A percentile compares a stretch with the other conserved stretches of the same genome.
phyloP scores from a whole-genome alignment of 768 basidiomycete genomes.

The Amanita inopinata region DNA sequence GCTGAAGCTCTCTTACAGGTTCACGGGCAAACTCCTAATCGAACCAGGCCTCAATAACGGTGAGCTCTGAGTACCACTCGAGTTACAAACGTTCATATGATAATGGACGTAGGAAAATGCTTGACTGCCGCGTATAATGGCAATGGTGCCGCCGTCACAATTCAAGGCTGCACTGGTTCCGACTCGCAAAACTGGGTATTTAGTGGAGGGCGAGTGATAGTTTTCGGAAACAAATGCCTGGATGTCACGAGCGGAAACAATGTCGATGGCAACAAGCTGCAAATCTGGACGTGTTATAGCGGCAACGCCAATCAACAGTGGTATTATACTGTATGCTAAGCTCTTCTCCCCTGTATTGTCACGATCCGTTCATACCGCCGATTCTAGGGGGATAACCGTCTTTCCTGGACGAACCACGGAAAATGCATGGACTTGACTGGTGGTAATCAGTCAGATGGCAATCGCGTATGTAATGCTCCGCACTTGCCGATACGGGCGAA shows the following conservation, averaged over 20 bases:
- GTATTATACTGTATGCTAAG: slow-evolving; percentile 32
- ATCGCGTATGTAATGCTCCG: slow-evolving; percentile 22
- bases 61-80: slow-evolving; percentile 13
- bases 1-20: slow-evolving; percentile 18
- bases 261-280: slow-evolving; percentile 36
- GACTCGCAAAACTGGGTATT: slow-evolving; percentile 42
- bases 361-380: too few species aligned
- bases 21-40: slow-evolving; percentile 31
- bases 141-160: slow-evolving; percentile 37
- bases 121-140: slow-evolving; percentile 39
- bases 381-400: slow-evolving; percentile 24
- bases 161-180: slow-evolving; percentile 35
- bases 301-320: slow-evolving; percentile 37
- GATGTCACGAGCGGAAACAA: slow-evolving; percentile 34
- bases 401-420: slow-evolving; percentile 38
- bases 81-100: not conserved
- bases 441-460: slow-evolving; percentile 31
- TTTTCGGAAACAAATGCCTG: slow-evolving; percentile 40
- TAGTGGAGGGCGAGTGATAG: slow-evolving; percentile 27
- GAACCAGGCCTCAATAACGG: slow-evolving; percentile 34
- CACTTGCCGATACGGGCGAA: not conserved
- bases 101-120: slow-evolving; percentile 33
- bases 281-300: slow-evolving; percentile 39
- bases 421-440: slow-evolving; percentile 41
- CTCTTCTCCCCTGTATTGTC: not conserved